Evolutionary conservation across 2,329 filamentous ascomycete species (phyloP).

Genomic region (Ophiostoma sp.): DNA sequence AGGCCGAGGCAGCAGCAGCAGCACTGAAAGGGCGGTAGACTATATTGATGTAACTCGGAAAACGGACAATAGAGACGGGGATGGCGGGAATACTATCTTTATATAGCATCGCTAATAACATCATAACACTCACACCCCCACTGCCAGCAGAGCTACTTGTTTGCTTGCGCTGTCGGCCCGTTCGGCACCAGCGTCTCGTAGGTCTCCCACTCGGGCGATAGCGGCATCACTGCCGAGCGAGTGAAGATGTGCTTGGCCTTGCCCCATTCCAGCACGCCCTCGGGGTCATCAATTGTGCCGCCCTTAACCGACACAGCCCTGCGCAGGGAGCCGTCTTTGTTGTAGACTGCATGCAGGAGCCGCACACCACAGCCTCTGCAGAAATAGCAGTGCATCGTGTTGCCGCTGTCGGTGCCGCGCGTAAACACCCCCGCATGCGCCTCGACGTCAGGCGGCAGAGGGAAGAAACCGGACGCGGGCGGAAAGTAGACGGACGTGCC

Average conservation of each 20-base stretch:
- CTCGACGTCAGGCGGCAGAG: slow-evolving; percentile 11
- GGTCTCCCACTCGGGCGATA: slow-evolving; percentile 35
- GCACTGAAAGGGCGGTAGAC: background rate
- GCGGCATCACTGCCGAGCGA: slow-evolving; percentile 41
- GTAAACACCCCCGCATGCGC: background rate
- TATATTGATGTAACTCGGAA: background rate
- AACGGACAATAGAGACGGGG: background rate
- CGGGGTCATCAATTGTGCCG: background rate
- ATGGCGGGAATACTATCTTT: background rate
- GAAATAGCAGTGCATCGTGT: slow-evolving; percentile 29
- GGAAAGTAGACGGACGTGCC: slow-evolving; percentile 26
- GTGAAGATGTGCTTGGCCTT: slow-evolving; percentile 43
- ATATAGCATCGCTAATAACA: background rate
- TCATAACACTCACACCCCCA: background rate
- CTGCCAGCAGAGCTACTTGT: background rate
- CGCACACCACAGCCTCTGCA: slow-evolving; percentile 38
- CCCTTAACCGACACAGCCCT: background rate
- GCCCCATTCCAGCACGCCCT: slow-evolving; percentile 34
- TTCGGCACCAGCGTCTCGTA: background rate
- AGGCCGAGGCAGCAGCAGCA: background rate
- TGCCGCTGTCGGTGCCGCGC: slow-evolving; percentile 14
- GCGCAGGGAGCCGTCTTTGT: slow-evolving; percentile 37
- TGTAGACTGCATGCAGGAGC: slow-evolving; percentile 41
- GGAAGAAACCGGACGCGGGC: slow-evolving; percentile 17
- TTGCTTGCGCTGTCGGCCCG: background rate